These are phyloP conservation scores for Venturia oleaginea DNA, from an alignment of 2,329 filamentous ascomycete genomes.

Conservation along the genomic window DNA sequence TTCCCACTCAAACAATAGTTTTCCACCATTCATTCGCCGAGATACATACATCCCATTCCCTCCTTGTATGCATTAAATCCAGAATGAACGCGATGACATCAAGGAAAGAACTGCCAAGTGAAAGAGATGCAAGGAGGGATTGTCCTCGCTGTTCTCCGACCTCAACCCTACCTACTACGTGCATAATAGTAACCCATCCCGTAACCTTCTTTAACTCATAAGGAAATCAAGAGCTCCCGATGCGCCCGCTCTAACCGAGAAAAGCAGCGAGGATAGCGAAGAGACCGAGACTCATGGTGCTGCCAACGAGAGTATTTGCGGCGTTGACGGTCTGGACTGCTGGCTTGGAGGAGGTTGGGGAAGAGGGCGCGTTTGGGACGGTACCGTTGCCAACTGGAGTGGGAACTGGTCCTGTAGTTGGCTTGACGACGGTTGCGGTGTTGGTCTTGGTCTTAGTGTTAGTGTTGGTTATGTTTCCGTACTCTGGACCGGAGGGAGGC, in stretches of 20 bases:
- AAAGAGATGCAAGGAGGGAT: too few species aligned
- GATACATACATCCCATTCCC: not conserved
- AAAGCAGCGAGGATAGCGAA: not conserved
- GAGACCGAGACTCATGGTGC: not conserved
- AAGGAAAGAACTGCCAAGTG: not conserved
- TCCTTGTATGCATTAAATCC: not conserved
- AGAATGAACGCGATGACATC: not conserved
- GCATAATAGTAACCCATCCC: too few species aligned
- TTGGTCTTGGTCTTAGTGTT: not conserved
- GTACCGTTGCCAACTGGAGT: not conserved
- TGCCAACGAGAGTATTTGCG: not conserved
- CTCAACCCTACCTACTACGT: too few species aligned
- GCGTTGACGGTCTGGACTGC: not conserved
- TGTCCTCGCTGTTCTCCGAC: too few species aligned
- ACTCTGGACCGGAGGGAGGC: not conserved
- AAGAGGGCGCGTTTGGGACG: not conserved
- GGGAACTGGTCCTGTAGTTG: not conserved
- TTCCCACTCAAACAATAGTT: not conserved
- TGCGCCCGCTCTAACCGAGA: not conserved
- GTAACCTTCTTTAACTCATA: too few species aligned
- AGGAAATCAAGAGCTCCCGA: too few species aligned
- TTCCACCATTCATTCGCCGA: not conserved
- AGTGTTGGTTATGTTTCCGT: slow-evolving; percentile 5
- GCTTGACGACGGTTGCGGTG: slow-evolving; percentile 8
- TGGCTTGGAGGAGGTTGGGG: slow-evolving; percentile 1